phyloP scores from a whole-genome alignment of 2,329 filamentous ascomycete genomes.

The Pseudomassariella vexata region DNA sequence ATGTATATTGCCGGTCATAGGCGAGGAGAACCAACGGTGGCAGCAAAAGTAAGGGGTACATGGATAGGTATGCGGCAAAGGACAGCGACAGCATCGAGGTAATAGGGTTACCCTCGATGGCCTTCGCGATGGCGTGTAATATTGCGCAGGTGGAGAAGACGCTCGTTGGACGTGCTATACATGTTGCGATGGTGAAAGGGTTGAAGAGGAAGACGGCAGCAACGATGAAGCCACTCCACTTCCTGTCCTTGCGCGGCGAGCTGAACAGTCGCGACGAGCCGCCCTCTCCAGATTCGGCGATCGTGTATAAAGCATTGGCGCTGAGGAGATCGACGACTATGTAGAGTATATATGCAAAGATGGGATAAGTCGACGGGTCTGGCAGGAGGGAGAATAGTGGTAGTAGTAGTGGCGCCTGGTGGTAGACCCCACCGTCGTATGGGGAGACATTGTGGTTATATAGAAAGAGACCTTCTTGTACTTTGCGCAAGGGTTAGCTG shows the following conservation, averaged over 20 bases:
- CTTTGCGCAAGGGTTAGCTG: conserved; percentile 31
- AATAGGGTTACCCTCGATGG: conserved; percentile 65
- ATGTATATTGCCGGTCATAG: conserved; percentile 57
- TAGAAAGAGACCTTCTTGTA: conserved; percentile 93
- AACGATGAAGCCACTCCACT: conserved; percentile 69
- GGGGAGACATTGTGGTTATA: conserved; percentile 96
- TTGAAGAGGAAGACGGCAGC: conserved; percentile 91
- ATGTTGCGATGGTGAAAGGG: conserved; percentile 87
- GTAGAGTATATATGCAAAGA: conserved; percentile 76
- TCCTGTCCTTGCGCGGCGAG: conserved; percentile 70
- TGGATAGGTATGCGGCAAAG: conserved; percentile 82
- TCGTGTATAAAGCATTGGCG: conserved; percentile 70
- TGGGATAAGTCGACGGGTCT: conserved; percentile 56
- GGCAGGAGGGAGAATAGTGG: conserved; percentile 89
- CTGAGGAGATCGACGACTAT: conserved; percentile 75
- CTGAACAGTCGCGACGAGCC: conserved; percentile 67
- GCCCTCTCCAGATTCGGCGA: conserved; percentile 77
- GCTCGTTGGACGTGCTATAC: conserved; percentile 81
- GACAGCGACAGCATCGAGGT: conserved; percentile 80
- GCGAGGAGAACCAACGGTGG: conserved; percentile 76
- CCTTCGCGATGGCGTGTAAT: conserved; percentile 75
- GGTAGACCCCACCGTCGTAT: conserved; percentile 85
- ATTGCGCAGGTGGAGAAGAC: conserved; percentile 87
- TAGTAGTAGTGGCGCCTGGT: conserved; percentile 81
- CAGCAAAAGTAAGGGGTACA: conserved; percentile 85